Evolutionary conservation across 23 red algal genomes (phyloP).

Genomic region (Agarophyton chilense): DNA sequence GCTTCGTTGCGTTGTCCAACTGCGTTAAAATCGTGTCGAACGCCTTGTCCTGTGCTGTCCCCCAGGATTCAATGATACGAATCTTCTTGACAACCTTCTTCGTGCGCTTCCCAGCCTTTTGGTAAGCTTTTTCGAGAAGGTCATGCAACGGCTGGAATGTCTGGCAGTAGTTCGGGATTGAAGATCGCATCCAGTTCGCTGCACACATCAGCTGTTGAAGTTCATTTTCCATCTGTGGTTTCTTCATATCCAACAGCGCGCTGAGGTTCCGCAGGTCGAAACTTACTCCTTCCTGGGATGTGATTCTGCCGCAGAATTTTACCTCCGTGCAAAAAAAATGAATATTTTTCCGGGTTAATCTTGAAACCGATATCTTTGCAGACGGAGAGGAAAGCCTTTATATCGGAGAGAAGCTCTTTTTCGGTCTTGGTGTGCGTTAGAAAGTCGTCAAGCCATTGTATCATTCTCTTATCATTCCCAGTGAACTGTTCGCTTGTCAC

Average conservation of each 20-base stretch:
- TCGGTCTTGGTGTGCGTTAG: conserved; percentile 14
- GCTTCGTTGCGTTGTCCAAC: not conserved
- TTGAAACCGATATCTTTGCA: conserved; percentile 13
- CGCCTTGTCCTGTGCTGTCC: not conserved
- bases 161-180: not conserved
- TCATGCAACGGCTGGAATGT: conserved; percentile 20
- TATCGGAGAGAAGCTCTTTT: not conserved
- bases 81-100: not conserved
- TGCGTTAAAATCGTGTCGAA: not conserved
- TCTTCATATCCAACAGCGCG: not conserved
- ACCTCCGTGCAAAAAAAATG: conserved; percentile 1
- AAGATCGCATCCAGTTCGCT: conserved; percentile 51
- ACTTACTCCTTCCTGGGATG: not conserved
- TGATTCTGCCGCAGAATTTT: conserved; percentile 33
- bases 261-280: conserved; percentile 10
- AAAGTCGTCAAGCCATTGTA: conserved; percentile 59
- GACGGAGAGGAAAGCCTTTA: not conserved
- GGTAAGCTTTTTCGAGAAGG: not conserved
- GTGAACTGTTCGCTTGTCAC: not conserved
- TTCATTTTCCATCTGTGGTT: not conserved
- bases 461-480: not conserved
- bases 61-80: not conserved
- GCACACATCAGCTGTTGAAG: conserved; percentile 56
- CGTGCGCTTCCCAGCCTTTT: conserved; percentile 15
- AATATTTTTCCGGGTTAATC: not conserved